Conservation (phyloP, 1,284 basidiomycete genomes). For the Golubevia pallescens region DNA sequence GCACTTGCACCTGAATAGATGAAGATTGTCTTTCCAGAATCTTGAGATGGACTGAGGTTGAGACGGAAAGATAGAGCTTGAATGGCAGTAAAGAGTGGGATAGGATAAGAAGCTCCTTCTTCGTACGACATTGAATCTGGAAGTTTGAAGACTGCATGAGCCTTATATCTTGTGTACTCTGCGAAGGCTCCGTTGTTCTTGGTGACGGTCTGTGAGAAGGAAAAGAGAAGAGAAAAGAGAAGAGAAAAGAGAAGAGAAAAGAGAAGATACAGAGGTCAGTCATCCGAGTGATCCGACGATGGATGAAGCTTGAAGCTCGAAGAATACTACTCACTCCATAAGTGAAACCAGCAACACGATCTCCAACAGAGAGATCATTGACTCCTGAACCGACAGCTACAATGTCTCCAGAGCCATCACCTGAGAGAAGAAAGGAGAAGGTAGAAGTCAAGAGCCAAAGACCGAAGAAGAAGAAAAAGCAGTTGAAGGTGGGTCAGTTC, state of each 20-base stretch:
- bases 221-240: not conserved
- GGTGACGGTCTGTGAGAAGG: not conserved
- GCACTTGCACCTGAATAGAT: slow-evolving; percentile 9
- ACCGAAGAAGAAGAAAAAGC: too few relatives aligned
- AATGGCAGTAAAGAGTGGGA: slow-evolving; percentile 7
- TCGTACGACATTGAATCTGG: slow-evolving; percentile 5
- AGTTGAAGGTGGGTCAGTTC: too few relatives aligned
- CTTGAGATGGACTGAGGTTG: slow-evolving; percentile 1
- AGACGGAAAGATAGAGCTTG: slow-evolving; percentile 5
- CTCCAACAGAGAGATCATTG: not conserved
- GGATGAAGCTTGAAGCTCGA: not conserved
- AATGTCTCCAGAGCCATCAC: slow-evolving; percentile 5
- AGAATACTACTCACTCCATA: slow-evolving; percentile 1
- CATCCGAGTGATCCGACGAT: too few relatives aligned
- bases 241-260: not conserved
- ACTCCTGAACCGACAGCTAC: slow-evolving; percentile 8
- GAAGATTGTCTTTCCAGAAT: slow-evolving; percentile 6
- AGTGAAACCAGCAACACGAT: slow-evolving; percentile 5
- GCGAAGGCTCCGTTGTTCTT: slow-evolving; percentile 10
- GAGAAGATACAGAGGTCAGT: too few relatives aligned
- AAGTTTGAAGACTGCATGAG: slow-evolving; percentile 6
- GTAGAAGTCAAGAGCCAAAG: too few relatives aligned
- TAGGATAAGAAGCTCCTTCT: slow-evolving; percentile 7
- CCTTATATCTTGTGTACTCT: slow-evolving; percentile 7
- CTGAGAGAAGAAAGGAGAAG: not conserved